Evolutionary conservation across 1,284 basidiomycete genomes (phyloP).

Genomic region (Pseudozyma pruni): DNA sequence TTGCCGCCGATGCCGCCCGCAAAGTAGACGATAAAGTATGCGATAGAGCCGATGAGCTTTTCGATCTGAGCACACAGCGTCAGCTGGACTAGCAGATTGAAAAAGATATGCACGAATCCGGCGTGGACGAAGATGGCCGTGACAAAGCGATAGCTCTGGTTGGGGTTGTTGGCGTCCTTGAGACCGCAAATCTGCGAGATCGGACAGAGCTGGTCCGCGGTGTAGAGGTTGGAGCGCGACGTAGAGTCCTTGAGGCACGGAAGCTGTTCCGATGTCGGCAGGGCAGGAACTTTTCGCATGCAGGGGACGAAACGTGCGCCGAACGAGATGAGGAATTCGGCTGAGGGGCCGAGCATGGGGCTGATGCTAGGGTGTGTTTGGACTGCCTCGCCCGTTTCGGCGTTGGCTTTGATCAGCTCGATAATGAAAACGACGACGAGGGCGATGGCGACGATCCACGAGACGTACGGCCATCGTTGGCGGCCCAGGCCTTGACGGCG

Average conservation of each 20-base stretch:
- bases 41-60: constrained; percentile 74
- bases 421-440: constrained; percentile 71
- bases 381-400: constrained; percentile 65
- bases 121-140: constrained; percentile 81
- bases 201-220: constrained; percentile 73
- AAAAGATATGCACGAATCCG: constrained; percentile 81
- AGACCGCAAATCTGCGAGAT: constrained; percentile 88
- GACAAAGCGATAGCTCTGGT: constrained; percentile 84
- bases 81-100: constrained; percentile 90
- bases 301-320: constrained; percentile 89
- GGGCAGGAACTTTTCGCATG: constrained; percentile 75
- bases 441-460: constrained; percentile 72
- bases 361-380: constrained; percentile 78
- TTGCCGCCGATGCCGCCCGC: constrained; percentile 85
- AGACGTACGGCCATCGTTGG: constrained; percentile 79
- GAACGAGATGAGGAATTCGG: constrained; percentile 83
- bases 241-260: constrained; percentile 74
- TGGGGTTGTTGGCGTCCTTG: constrained; percentile 73
- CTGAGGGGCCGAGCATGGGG: constrained; percentile 90
- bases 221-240: constrained; percentile 63
- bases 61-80: constrained; percentile 80
- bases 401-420: constrained; percentile 62
- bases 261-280: constrained; percentile 71
- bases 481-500: constrained; percentile 80
- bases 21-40: constrained; percentile 84